These are phyloP conservation scores for Saturnispora sekii DNA, from an alignment of 805 yeast species.

Conservation along the genomic window DNA sequence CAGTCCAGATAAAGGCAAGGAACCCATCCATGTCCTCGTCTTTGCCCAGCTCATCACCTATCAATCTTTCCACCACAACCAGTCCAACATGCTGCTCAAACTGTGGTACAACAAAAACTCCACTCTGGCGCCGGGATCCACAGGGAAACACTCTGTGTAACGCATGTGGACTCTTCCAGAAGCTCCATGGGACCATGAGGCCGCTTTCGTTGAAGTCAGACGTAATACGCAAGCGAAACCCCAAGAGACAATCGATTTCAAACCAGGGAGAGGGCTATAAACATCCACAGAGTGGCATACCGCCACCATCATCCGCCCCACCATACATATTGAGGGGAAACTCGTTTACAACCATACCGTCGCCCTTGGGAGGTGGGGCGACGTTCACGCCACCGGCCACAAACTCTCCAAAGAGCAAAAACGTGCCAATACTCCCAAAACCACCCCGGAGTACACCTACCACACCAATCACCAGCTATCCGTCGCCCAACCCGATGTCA, in stretches of 20 bases:
- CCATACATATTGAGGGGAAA: background rate
- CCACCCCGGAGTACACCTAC: slow-evolving; percentile 21
- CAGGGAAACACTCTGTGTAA: slow-evolving; percentile 52
- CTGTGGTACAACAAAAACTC: slow-evolving; percentile 51
- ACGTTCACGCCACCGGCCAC: slow-evolving; percentile 6
- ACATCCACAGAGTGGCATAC: slow-evolving; percentile 4
- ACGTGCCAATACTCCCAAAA: slow-evolving; percentile 29
- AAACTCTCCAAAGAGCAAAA: slow-evolving; percentile 15
- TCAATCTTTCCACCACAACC: background rate
- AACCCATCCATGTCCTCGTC: slow-evolving; percentile 6
- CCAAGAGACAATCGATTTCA: slow-evolving; percentile 29
- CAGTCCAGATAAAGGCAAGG: slow-evolving; percentile 8
- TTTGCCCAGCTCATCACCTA: slow-evolving; percentile 3
- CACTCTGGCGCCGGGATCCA: slow-evolving; percentile 53
- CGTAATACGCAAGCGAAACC: slow-evolving; percentile 53
- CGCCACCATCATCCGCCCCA: too few relatives aligned
- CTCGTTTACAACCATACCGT: slow-evolving; percentile 5
- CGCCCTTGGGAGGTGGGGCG: background rate
- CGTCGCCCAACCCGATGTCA: slow-evolving; percentile 1
- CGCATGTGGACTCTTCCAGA: slow-evolving; percentile 54
- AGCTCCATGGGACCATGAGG: slow-evolving; percentile 52
- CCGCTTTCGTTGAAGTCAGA: slow-evolving; percentile 58
- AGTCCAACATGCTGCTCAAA: slow-evolving; percentile 32
- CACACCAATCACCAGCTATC: slow-evolving; percentile 14
- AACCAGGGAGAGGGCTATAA: slow-evolving; percentile 14